Percentiles rank a stretch among this genome's conserved stretches.
These are phyloP conservation scores for Knoxdaviesia proteae DNA, from an alignment of 2,329 filamentous ascomycete genomes.

Conservation along the genomic window DNA sequence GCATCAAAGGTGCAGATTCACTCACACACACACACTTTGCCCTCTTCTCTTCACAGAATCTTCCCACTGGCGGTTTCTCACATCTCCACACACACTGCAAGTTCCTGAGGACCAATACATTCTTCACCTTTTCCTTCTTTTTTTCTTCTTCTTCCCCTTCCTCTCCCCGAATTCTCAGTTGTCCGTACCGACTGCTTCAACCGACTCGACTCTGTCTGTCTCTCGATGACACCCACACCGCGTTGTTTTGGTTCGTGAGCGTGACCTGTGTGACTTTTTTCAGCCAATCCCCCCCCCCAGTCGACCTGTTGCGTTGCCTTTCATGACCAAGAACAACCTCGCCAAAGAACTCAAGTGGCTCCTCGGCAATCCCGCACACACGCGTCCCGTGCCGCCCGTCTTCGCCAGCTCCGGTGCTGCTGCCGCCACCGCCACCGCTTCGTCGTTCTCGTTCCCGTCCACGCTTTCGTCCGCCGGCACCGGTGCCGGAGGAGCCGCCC, in stretches of 20 bases:
- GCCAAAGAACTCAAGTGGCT: conserved; percentile 36
- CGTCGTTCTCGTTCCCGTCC: not conserved
- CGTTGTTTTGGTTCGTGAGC: not conserved
- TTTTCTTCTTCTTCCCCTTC: not conserved
- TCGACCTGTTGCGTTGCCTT: conserved; percentile 6
- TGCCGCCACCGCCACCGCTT: not conserved
- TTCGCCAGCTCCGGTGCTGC: conserved; percentile 6
- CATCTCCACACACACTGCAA: no score
- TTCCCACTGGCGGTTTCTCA: no score
- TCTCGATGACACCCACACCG: not conserved
- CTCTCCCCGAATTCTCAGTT: not conserved
- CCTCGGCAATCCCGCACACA: conserved; percentile 23
- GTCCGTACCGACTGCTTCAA: not conserved
- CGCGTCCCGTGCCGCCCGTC: conserved; percentile 14
- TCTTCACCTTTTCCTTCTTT: not conserved
- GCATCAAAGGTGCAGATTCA: no score
- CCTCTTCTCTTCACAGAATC: no score
- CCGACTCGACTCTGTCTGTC: no score
- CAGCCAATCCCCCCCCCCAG: not conserved
- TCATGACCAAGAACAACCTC: conserved; percentile 44
- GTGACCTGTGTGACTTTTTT: not conserved
- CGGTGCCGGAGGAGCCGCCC: not conserved
- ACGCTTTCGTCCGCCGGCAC: not conserved
- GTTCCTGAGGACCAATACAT: no score
- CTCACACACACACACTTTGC: no score